Percentiles rank a stretch among this genome's conserved stretches.
phyloP scores from a whole-genome alignment of 2,329 filamentous ascomycete genomes.

The Podosphaera xanthii region DNA sequence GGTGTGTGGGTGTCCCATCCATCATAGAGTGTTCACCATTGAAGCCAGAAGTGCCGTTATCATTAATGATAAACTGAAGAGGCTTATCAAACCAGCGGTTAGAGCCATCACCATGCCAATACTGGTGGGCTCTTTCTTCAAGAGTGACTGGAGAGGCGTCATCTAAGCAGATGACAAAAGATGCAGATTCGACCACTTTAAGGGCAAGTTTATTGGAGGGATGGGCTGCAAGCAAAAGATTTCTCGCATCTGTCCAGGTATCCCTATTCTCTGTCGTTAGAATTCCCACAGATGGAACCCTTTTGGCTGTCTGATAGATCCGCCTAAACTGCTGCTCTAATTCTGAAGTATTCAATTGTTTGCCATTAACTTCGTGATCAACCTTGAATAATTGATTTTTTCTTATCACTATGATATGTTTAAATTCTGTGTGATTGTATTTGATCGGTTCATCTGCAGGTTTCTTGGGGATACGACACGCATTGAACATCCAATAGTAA shows the following conservation, averaged over 20 bases:
- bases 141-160: constrained; percentile 78
- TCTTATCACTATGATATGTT: constrained; percentile 72
- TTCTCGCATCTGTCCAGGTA: constrained; percentile 68
- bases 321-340: constrained; percentile 73
- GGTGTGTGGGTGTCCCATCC: constrained; percentile 95
- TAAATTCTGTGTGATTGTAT: constrained; percentile 49
- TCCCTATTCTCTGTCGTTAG: constrained; percentile 88
- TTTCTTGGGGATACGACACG: constrained; percentile 60
- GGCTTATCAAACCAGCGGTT: constrained; percentile 99
- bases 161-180: constrained; percentile 84
- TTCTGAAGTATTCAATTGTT: constrained; percentile 72
- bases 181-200: constrained; percentile 64
- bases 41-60: constrained; percentile 94
- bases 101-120: constrained; percentile 92
- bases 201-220: constrained; percentile 57
- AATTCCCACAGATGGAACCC: constrained; percentile 52
- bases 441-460: constrained; percentile 68
- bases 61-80: constrained; percentile 90
- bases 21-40: constrained; percentile 99
- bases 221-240: constrained; percentile 51
- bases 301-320: constrained; percentile 59
- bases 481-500: constrained; percentile 98
- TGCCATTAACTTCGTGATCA: constrained; percentile 53
- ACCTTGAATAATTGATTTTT: constrained; percentile 99
- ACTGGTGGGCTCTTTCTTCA: constrained; percentile 83